Evolutionary conservation across 495 filamentous ascomycete genomes (phyloP).

Genomic region (Aspergillus conjunctus): DNA sequence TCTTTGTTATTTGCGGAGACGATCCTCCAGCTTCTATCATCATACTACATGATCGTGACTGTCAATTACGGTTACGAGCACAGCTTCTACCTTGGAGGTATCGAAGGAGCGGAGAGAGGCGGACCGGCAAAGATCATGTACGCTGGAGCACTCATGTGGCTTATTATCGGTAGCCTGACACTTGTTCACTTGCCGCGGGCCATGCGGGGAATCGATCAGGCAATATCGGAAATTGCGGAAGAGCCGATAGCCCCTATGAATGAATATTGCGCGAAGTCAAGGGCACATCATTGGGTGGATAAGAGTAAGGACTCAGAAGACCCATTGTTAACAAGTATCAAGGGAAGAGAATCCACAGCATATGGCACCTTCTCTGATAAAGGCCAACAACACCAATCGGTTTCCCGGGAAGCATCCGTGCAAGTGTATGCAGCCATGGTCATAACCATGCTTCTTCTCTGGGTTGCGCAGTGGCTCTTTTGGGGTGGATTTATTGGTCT

Average conservation of each 20-base stretch:
- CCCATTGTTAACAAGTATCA: background rate
- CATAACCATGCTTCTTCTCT: constrained; percentile 13
- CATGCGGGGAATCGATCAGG: constrained; percentile 5
- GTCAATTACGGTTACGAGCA: constrained; percentile 24
- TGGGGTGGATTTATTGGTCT: constrained; percentile 20
- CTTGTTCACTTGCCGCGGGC: constrained; percentile 7
- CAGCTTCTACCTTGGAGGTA: constrained; percentile 25
- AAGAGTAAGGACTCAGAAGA: background rate
- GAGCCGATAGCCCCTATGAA: background rate
- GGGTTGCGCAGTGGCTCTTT: constrained; percentile 20
- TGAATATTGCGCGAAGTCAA: background rate
- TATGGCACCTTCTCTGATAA: constrained; percentile 15
- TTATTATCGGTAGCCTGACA: background rate
- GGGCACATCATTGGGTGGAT: constrained; percentile 6
- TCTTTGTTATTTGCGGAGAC: constrained; percentile 21
- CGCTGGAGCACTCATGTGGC: constrained; percentile 19
- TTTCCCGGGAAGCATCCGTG: constrained; percentile 2
- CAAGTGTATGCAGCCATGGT: background rate
- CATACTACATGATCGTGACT: constrained; percentile 21
- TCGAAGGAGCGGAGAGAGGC: constrained; percentile 12
- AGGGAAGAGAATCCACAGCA: background rate
- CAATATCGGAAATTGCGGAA: background rate
- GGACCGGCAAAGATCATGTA: constrained; percentile 14
- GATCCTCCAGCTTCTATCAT: constrained; percentile 22
- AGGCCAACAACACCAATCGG: background rate